These are phyloP conservation scores for Starmerella floris DNA, from an alignment of 805 yeast species.

Conservation along the genomic window DNA sequence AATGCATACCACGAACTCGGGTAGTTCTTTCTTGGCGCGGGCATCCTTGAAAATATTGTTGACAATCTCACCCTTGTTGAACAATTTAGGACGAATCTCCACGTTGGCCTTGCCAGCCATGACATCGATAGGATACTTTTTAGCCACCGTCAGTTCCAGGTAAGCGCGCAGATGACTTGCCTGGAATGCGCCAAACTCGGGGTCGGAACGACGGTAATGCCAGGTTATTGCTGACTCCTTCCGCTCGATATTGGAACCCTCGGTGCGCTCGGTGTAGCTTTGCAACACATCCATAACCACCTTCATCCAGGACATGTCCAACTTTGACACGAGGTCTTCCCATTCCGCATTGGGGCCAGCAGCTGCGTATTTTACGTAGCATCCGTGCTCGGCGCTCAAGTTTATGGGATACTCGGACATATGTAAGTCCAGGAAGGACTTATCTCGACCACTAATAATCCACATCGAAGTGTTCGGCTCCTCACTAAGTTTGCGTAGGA, in stretches of 20 bases:
- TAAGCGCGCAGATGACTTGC: slow-evolving; percentile 60
- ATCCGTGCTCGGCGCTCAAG: slow-evolving; percentile 93
- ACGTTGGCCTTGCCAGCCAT: slow-evolving; percentile 96
- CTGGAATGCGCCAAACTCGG: slow-evolving; percentile 80
- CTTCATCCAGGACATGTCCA: slow-evolving; percentile 92
- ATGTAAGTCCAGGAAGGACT: slow-evolving; percentile 76
- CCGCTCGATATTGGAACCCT: slow-evolving; percentile 74
- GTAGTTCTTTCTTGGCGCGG: slow-evolving; percentile 30
- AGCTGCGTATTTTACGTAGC: slow-evolving; percentile 65
- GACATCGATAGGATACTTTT: slow-evolving; percentile 71
- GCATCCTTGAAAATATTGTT: slow-evolving; percentile 50
- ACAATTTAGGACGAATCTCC: slow-evolving; percentile 91
- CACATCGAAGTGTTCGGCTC: slow-evolving; percentile 82
- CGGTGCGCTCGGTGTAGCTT: slow-evolving; percentile 73
- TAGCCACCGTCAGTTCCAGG: slow-evolving; percentile 45
- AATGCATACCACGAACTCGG: slow-evolving; percentile 76
- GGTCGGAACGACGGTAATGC: slow-evolving; percentile 94
- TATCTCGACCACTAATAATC: slow-evolving; percentile 95
- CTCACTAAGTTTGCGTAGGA: slow-evolving; percentile 44
- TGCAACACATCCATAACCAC: slow-evolving; percentile 62
- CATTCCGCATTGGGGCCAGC: slow-evolving; percentile 40
- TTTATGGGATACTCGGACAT: slow-evolving; percentile 64
- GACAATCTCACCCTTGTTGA: slow-evolving; percentile 94
- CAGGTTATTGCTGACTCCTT: slow-evolving; percentile 92
- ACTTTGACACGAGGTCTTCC: slow-evolving; percentile 68